phyloP scores from a whole-genome alignment of 208 protist species.

The Sergeia podlipaevii region DNA sequence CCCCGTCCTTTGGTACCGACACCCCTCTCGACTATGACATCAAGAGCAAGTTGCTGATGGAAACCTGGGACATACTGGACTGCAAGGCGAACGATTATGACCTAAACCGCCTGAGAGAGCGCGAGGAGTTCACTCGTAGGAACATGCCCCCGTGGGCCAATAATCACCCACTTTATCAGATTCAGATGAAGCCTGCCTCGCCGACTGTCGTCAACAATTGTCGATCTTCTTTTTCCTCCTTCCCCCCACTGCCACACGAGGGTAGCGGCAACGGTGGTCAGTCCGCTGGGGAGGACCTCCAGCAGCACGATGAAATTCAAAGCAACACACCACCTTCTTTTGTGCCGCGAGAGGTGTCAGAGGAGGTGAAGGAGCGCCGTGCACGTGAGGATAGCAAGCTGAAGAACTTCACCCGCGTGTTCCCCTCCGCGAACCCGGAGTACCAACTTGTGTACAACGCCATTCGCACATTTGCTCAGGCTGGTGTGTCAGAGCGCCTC shows the following conservation, averaged over 20 bases:
- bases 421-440: slow-evolving; percentile 55
- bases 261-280: too few species aligned
- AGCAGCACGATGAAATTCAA: too few species aligned
- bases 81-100: slow-evolving; percentile 66
- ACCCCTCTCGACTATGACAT: slow-evolving; percentile 91
- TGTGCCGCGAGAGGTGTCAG: background rate
- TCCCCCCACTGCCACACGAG: too few species aligned
- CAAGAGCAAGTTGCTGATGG: slow-evolving; percentile 85
- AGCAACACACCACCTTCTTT: too few species aligned
- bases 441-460: slow-evolving; percentile 69
- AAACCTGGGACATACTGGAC: slow-evolving; percentile 89
- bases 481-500: slow-evolving; percentile 11
- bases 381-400: slow-evolving; percentile 74
- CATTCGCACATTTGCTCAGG: slow-evolving; percentile 37
- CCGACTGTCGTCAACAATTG: too few species aligned
- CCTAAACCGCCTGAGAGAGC: slow-evolving; percentile 57
- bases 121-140: slow-evolving; percentile 69
- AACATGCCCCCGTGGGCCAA: slow-evolving; percentile 63
- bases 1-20: slow-evolving; percentile 92
- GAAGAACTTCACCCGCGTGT: slow-evolving; percentile 77
- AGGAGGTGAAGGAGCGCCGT: slow-evolving; percentile 24
- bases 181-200: slow-evolving; percentile 12
- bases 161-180: slow-evolving; percentile 36
- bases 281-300: too few species aligned
- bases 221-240: too few species aligned